Evolutionary conservation across 2,329 filamentous ascomycete genomes (phyloP).

Genomic region (Fusarium torreyae): DNA sequence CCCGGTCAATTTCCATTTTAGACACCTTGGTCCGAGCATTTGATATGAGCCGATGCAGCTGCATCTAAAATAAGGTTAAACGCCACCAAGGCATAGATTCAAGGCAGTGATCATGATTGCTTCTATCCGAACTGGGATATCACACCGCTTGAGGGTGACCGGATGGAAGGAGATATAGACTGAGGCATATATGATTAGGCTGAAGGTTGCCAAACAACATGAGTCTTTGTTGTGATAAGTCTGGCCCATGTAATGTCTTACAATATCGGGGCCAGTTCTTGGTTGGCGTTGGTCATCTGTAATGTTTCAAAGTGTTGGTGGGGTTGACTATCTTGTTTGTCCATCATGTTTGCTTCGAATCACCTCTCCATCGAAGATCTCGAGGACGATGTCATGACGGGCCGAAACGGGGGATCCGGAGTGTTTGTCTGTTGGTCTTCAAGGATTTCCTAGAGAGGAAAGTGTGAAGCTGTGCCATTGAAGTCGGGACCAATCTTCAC

Average conservation of each 20-base stretch:
- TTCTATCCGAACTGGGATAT: neutral
- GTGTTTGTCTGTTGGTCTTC: neutral
- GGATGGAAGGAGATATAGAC: neutral
- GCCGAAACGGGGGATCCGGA: neutral
- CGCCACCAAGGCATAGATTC: neutral
- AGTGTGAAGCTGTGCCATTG: neutral
- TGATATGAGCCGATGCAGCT: neutral
- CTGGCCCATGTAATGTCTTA: slow-evolving; percentile 6
- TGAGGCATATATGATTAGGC: neutral
- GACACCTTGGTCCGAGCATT: slow-evolving; percentile 2
- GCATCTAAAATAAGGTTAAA: neutral
- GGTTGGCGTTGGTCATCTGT: slow-evolving; percentile 7
- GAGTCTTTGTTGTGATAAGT: neutral
- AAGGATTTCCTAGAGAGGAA: neutral
- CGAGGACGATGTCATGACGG: slow-evolving; percentile 7
- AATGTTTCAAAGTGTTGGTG: slow-evolving; percentile 1
- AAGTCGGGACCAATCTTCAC: neutral
- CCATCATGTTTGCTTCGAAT: slow-evolving; percentile 6
- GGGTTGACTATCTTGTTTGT: neutral
- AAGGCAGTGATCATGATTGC: neutral
- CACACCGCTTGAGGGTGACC: neutral
- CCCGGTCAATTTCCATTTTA: slow-evolving; percentile 9
- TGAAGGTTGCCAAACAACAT: neutral
- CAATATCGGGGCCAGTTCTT: neutral
- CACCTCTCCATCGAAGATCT: slow-evolving; percentile 3